Conservation (phyloP, 2,329 filamentous ascomycete genomes). For the Exophiala sp. region DNA sequence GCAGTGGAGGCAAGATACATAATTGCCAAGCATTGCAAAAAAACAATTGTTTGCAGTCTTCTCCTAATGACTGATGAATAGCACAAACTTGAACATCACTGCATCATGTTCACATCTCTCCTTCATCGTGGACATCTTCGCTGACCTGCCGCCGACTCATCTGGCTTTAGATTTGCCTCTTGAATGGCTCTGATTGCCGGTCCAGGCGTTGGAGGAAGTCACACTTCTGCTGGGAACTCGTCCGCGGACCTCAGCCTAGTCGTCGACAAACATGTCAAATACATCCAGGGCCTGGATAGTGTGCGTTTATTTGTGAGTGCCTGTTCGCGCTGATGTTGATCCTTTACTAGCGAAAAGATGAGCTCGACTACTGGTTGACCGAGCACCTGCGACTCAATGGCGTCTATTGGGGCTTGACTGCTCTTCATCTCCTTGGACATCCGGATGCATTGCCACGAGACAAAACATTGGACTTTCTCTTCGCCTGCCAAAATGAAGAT, state of each 20-base stretch:
- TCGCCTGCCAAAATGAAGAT: slow-evolving; percentile 82
- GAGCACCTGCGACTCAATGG: slow-evolving; percentile 94
- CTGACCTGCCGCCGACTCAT: background rate
- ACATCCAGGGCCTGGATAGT: slow-evolving; percentile 87
- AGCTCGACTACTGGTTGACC: slow-evolving; percentile 96
- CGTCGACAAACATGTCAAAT: slow-evolving; percentile 70
- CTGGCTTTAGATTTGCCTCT: background rate
- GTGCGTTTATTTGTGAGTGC: slow-evolving; percentile 44
- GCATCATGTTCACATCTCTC: too few species aligned
- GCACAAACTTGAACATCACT: too few species aligned
- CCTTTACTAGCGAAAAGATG: slow-evolving; percentile 66
- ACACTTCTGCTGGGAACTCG: slow-evolving; percentile 1
- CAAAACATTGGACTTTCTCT: slow-evolving; percentile 83
- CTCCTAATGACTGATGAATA: too few species aligned
- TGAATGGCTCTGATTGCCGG: slow-evolving; percentile 57
- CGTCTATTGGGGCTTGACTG: slow-evolving; percentile 91
- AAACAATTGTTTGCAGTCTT: too few species aligned
- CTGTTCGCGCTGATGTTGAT: slow-evolving; percentile 34
- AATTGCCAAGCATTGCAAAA: too few species aligned
- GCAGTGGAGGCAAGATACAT: too few species aligned
- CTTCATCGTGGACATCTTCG: too few species aligned
- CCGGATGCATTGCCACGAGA: slow-evolving; percentile 75
- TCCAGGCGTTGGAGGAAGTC: slow-evolving; percentile 49
- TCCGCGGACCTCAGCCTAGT: slow-evolving; percentile 48
- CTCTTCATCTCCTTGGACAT: slow-evolving; percentile 74